These are phyloP conservation scores for Phytophthora pseudosyringae DNA, from an alignment of 352 stramenopile genomes.

Conservation along the genomic window DNA sequence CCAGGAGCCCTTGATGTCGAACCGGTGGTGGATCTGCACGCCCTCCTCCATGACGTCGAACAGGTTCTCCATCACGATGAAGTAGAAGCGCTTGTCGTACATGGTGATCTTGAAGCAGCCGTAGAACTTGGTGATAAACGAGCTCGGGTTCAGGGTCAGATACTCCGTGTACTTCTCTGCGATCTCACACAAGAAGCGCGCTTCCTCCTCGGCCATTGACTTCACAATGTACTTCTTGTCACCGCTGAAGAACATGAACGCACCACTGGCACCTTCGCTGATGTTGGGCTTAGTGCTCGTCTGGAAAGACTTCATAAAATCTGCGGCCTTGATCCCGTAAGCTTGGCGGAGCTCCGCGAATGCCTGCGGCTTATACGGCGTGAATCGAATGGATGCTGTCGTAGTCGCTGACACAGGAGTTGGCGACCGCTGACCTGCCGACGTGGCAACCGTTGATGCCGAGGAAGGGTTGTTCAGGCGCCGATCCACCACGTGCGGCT, in stretches of 20 bases:
- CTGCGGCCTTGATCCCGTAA: slow-evolving; percentile 63
- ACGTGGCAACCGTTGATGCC: slow-evolving; percentile 32
- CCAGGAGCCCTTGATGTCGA: slow-evolving; percentile 94
- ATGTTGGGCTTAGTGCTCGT: slow-evolving; percentile 90
- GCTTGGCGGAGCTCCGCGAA: slow-evolving; percentile 83
- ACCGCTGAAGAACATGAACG: slow-evolving; percentile 93
- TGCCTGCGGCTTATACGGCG: slow-evolving; percentile 68
- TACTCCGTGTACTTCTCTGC: slow-evolving; percentile 89
- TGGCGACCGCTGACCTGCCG: slow-evolving; percentile 7
- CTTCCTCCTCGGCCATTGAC: slow-evolving; percentile 86
- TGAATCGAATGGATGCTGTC: slow-evolving; percentile 66
- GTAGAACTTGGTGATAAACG: slow-evolving; percentile 90
- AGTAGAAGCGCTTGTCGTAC: slow-evolving; percentile 92
- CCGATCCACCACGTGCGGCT: slow-evolving; percentile 9
- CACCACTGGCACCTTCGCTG: slow-evolving; percentile 88
- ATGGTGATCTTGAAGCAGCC: slow-evolving; percentile 91
- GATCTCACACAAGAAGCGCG: slow-evolving; percentile 84
- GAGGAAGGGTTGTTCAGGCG: slow-evolving; percentile 30
- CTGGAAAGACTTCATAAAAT: slow-evolving; percentile 82
- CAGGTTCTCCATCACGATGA: slow-evolving; percentile 94
- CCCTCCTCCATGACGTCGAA: slow-evolving; percentile 78
- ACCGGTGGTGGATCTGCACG: slow-evolving; percentile 85
- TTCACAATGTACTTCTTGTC: slow-evolving; percentile 93
- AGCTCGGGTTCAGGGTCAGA: slow-evolving; percentile 72
- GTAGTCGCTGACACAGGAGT: slow-evolving; percentile 12